A percentile compares a stretch with the other conserved stretches of the same genome.
These are phyloP conservation scores for Pleurotus salmoneostramineus DNA, from an alignment of 768 basidiomycete genomes.

Conservation along the genomic window DNA sequence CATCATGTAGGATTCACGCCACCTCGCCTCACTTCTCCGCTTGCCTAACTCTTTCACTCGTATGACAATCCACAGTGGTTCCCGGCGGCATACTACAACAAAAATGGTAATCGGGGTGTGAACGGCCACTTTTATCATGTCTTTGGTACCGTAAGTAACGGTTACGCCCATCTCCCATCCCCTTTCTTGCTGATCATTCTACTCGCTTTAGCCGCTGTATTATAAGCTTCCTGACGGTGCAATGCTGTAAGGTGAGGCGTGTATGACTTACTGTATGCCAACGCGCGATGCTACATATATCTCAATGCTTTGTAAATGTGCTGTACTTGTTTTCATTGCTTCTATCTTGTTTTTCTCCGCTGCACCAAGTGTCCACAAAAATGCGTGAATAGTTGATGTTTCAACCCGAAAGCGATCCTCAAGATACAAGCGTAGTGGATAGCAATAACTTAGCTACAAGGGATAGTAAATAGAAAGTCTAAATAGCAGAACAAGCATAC, in stretches of 20 bases:
- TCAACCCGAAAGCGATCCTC: too few species aligned
- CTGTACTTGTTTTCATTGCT: too few species aligned
- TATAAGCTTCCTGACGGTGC: constrained; percentile 45
- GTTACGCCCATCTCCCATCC: constrained; percentile 2
- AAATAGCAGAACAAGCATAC: too few species aligned
- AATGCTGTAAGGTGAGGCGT: constrained; percentile 24
- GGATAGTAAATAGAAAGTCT: too few species aligned
- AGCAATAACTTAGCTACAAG: too few species aligned
- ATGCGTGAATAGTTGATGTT: too few species aligned
- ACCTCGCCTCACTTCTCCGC: background rate
- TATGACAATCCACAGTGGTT: constrained; percentile 53
- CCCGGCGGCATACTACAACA: constrained; percentile 66
- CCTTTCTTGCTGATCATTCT: constrained; percentile 10
- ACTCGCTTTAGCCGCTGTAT: constrained; percentile 40
- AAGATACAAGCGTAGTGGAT: too few species aligned
- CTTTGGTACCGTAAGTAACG: constrained; percentile 55
- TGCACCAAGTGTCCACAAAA: too few species aligned
- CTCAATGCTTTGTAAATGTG: too few species aligned
- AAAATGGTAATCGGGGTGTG: constrained; percentile 48
- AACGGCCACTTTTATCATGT: constrained; percentile 78
- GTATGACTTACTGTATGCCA: background rate
- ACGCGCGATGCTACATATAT: background rate
- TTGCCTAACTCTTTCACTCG: background rate
- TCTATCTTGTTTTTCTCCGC: too few species aligned
- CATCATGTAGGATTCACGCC: constrained; percentile 46